Base-by-base conservation (phyloP, 1,284 basidiomycete genomes). In the Puccinia hordei region DNA sequence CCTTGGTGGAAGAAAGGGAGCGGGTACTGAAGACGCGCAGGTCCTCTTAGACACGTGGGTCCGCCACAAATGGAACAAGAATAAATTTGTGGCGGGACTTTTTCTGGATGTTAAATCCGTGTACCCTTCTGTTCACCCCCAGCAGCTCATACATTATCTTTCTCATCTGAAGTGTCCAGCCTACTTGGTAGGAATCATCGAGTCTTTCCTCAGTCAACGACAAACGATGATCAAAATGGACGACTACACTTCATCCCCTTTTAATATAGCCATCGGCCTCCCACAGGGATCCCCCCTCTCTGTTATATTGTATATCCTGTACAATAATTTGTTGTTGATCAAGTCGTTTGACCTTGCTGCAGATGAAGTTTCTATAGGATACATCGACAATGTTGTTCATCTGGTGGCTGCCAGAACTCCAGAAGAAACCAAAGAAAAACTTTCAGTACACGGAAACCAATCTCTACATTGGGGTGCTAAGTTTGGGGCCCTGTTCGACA, bases 101-200 rank as follows among this genome's bases (percentile, higher is more conserved):
- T 68, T 68, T 68, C 30, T 71, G 22, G 68, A 71, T n/a, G 41
- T 71, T 5, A 71, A 46, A n/a, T 71, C 68, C 13, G 68, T 35
- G 3, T 71, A 71, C 41, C 68, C 68, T 4, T 71, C 68, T n/a
- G 68, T 71, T 44, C 19, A 41, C 19, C 41, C 38, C 3, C 22
- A 9, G 19, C 5, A 35, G 44, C 22, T 71, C 4, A 30, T 71
- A 4, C 35, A 71, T 41, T 44, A n/a, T 15, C 41, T 71, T 10
- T 19, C 30, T 12, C n/a, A 35, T 19, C 41, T n/a, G 49, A 44
- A 46, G 3, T 71, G 68, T n/a, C 68, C 68, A 15, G 19, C 22
- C 3, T 71, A 71, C 30, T 44, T 71, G 41, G 22, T 49, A 24
- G 13, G 27, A 8, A 35, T 41, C 2, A 71, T 71, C n/a, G n/a